A percentile compares a stretch with the other conserved stretches of the same genome.
Conservation (phyloP, 305 asterid species). For the Plantago lanceolata region DNA sequence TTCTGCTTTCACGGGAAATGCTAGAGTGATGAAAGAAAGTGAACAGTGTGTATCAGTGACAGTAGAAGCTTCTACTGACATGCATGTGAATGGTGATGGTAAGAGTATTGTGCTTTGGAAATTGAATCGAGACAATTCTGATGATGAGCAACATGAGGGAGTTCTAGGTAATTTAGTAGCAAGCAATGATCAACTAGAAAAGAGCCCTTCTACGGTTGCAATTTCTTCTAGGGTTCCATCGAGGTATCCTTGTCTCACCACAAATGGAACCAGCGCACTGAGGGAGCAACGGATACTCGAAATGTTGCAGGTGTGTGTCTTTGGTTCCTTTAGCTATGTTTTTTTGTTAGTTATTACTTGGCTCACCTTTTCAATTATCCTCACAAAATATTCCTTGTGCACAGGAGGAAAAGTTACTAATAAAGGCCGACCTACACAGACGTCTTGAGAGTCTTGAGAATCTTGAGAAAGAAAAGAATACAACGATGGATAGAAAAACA, state of each 20-base stretch:
- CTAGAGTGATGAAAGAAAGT: constrained; percentile 28
- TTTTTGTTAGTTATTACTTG: constrained; percentile 16
- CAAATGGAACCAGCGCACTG: constrained; percentile 44
- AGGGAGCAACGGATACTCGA: too few relatives aligned
- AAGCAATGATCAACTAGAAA: constrained; percentile 27
- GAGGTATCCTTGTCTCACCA: constrained; percentile 55
- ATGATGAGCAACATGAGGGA: neutral
- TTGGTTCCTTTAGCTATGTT: constrained; percentile 23
- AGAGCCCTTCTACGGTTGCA: constrained; percentile 33
- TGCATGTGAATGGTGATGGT: constrained; percentile 1
- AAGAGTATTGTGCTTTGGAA: constrained; percentile 1
- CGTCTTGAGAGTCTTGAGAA: constrained; percentile 68
- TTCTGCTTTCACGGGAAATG: constrained; percentile 34
- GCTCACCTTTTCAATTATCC: constrained; percentile 18
- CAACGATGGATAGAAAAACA: constrained; percentile 73
- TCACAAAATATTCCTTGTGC: constrained; percentile 27
- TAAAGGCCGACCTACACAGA: constrained; percentile 75
- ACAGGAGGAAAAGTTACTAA: constrained; percentile 87
- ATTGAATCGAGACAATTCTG: neutral
- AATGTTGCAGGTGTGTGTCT: constrained; percentile 73
- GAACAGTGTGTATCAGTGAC: constrained; percentile 26
- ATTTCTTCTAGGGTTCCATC: constrained; percentile 50
- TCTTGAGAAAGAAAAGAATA: too few relatives aligned
- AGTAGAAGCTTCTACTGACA: constrained; percentile 10
- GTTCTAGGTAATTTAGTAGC: neutral